Evolutionary conservation across 345 rosid species (phyloP).

Genomic region (Iberis pinnata): DNA sequence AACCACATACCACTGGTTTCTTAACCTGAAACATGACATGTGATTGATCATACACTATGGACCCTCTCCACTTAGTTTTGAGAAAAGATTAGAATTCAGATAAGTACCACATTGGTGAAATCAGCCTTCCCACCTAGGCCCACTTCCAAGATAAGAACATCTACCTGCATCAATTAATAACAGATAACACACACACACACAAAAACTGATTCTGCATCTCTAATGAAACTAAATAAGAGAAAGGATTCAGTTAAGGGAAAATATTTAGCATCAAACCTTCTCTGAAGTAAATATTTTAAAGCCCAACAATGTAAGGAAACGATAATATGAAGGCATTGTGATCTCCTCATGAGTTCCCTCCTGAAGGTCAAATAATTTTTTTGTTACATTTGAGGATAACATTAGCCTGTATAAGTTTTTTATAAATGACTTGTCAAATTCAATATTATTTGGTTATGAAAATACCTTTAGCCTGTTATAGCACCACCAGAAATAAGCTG

Average conservation of each 20-base stretch:
- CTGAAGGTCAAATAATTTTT: no score
- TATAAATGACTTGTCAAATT: no score
- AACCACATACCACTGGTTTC: slow-evolving; percentile 77
- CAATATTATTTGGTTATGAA: no score
- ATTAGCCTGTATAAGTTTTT: no score
- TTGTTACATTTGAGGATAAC: no score
- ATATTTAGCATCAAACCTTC: slow-evolving; percentile 57
- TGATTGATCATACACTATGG: no score
- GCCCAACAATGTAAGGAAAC: slow-evolving; percentile 87
- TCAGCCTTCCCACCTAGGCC: slow-evolving; percentile 93
- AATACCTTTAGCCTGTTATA: slow-evolving; percentile 84
- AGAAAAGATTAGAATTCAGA: slow-evolving; percentile 6
- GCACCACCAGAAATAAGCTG: slow-evolving; percentile 99
- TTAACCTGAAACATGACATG: no score
- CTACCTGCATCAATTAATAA: no score
- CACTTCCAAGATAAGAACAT: slow-evolving; percentile 89
- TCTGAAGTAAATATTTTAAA: slow-evolving; percentile 90
- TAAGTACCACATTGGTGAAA: slow-evolving; percentile 93
- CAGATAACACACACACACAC: no score
- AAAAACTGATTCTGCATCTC: no score
- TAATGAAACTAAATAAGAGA: background rate
- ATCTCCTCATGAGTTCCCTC: slow-evolving; percentile 59
- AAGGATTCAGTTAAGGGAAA: background rate
- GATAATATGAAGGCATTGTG: slow-evolving; percentile 93
- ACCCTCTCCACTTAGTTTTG: no score